Evolutionary conservation across 768 basidiomycete species (phyloP).

Genomic region (Suillus hirtellus): DNA sequence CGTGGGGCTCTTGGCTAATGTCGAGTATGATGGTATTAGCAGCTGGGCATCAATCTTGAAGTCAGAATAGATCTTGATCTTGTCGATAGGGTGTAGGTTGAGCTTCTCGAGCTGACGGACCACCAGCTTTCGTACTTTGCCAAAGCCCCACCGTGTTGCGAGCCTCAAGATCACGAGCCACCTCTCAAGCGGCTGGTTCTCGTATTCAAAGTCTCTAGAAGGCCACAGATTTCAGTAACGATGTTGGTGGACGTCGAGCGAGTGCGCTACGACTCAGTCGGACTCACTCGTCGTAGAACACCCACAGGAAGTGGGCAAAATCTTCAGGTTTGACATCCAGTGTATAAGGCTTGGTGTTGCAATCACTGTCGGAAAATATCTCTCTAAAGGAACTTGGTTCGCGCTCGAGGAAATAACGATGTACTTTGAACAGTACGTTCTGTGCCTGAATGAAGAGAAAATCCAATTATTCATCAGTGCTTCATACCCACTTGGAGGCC

Average conservation of each 20-base stretch:
- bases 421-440: conserved; percentile 33
- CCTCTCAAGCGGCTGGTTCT: conserved; percentile 46
- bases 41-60: conserved; percentile 49
- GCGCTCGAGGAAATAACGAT: conserved; percentile 38
- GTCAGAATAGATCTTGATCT: conserved; percentile 56
- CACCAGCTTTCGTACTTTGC: conserved; percentile 49
- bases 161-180: conserved; percentile 60
- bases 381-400: conserved; percentile 34
- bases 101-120: conserved; percentile 56
- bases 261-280: conserved; percentile 35
- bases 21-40: conserved; percentile 52
- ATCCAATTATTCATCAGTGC: background rate
- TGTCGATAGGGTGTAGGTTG: conserved; percentile 47
- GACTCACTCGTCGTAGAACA: conserved; percentile 57
- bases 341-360: conserved; percentile 12
- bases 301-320: conserved; percentile 52
- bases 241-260: background rate
- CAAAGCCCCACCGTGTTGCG: conserved; percentile 55
- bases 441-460: conserved; percentile 32
- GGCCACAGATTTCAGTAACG: background rate
- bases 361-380: conserved; percentile 21
- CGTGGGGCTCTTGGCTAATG: conserved; percentile 50
- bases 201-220: conserved; percentile 54
- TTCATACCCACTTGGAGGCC: background rate
- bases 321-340: conserved; percentile 34